Base-by-base conservation (phyloP, 768 basidiomycete species). In the Suillus weaverae region DNA sequence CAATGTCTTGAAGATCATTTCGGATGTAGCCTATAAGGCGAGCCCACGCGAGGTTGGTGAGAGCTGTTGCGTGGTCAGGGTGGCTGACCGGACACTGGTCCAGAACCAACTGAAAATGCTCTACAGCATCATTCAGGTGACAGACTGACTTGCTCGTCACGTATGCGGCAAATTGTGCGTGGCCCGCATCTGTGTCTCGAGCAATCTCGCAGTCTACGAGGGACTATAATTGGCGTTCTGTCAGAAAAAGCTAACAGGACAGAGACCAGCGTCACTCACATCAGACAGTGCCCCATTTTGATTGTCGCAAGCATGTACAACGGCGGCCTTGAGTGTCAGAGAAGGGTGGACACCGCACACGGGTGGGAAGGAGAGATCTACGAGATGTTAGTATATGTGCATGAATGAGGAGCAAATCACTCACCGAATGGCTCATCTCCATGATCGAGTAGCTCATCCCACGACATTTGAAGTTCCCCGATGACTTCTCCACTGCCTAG, bases 41-140 rank as follows among this genome's bases (percentile, higher is more conserved):
- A 8, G 57, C 39, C n/a, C 32, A 33, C 2, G 56, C 63, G 2
- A 65, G 32, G 48, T 66, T 59, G 26, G 46, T 30, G 22, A 54
- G 20, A 3, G 62, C 62, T 9, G 18, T 22, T 30, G 36, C n/a
- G 18, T 18, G 55, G 53, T 64, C 62, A 13, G 35, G 55, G 39
- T 57, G 32, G 14, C 54, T 22, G 22, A 46, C 46, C 4, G n/a
- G 46, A 22, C n/a, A 46, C n/a, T 22, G n/a, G 10, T 46, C 46
- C 0, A 46, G 46, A 46, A 46, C 46, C 4, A 22, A 46, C 46
- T 46, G 10, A 13, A 46, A 22, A 46, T 5, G 20, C 10, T 13
- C 0, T 2, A 46, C n/a, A 13, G 46, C 22, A 6, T 6, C 0
- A 1, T 26, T 48, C 46, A 48, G 22, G 13, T 51, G 50, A 51